Percentiles rank a stretch among this genome's conserved stretches.
These are phyloP conservation scores for Xylaria sp. DNA, from an alignment of 2,329 filamentous ascomycete species.

Conservation along the genomic window DNA sequence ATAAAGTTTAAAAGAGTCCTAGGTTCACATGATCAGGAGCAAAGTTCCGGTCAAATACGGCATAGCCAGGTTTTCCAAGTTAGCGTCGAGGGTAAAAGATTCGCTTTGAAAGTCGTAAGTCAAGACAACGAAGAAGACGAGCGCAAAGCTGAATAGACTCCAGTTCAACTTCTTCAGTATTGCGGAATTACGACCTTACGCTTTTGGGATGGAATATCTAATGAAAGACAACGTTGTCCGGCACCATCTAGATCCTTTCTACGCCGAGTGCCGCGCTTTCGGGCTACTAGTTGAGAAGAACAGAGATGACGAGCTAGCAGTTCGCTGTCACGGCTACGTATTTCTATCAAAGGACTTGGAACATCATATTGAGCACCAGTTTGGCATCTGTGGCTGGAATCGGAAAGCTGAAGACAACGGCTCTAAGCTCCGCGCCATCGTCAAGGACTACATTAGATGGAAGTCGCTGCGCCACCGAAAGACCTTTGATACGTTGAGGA, in stretches of 20 bases:
- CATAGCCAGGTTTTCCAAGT: constrained; percentile 10
- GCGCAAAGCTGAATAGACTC: too few relatives aligned
- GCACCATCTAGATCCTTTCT: constrained; percentile 8
- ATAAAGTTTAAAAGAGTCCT: constrained; percentile 1
- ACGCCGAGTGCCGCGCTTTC: constrained; percentile 11
- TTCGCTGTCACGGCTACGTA: constrained; percentile 5
- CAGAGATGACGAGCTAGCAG: neutral
- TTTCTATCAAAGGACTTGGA: neutral
- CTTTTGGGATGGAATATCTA: neutral
- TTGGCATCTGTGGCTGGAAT: constrained; percentile 14
- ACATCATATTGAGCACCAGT: neutral
- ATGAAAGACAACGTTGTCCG: neutral
- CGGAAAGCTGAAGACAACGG: neutral
- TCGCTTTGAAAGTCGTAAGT: constrained; percentile 10
- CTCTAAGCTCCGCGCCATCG: neutral
- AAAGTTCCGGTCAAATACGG: neutral
- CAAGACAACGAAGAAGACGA: neutral
- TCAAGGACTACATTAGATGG: constrained; percentile 8
- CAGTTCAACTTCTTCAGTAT: constrained; percentile 9
- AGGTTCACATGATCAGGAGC: neutral
- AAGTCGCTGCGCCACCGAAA: neutral
- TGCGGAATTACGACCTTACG: neutral
- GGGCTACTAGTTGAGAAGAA: neutral
- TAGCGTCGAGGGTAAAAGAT: neutral
- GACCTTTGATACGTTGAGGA: constrained; percentile 14